phyloP scores from a whole-genome alignment of 768 basidiomycete species.

The Termitomyces bulborhizus region DNA sequence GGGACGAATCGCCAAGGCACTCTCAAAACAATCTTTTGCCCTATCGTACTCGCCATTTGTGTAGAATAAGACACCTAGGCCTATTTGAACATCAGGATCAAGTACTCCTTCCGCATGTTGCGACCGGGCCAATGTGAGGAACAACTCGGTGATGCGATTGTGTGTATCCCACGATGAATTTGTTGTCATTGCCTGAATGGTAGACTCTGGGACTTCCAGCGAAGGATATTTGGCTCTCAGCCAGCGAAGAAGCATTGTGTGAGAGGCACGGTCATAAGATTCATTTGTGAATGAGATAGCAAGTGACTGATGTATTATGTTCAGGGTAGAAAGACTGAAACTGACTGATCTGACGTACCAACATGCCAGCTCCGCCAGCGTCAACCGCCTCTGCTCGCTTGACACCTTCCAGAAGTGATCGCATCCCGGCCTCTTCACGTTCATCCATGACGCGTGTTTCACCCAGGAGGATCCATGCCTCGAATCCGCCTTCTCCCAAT shows the following conservation, averaged over 20 bases:
- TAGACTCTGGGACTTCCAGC: constrained; percentile 48
- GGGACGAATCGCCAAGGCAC: constrained; percentile 75
- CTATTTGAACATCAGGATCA: constrained; percentile 91
- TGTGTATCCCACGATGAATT: constrained; percentile 81
- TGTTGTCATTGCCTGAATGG: constrained; percentile 44
- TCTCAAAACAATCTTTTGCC: constrained; percentile 92
- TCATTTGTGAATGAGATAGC: constrained; percentile 98
- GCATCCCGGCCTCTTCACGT: constrained; percentile 76
- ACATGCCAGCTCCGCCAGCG: constrained; percentile 64
- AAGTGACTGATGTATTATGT: constrained; percentile 54
- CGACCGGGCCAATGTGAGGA: constrained; percentile 73
- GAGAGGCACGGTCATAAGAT: constrained; percentile 79
- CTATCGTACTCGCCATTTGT: constrained; percentile 79
- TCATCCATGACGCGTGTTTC: constrained; percentile 89
- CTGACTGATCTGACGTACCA: constrained; percentile 40
- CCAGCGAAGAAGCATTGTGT: constrained; percentile 84
- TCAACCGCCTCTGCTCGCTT: constrained; percentile 57
- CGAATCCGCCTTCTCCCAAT: constrained; percentile 74
- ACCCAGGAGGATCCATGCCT: constrained; percentile 90
- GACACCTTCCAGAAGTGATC: constrained; percentile 71
- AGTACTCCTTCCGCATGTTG: constrained; percentile 68
- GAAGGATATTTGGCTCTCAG: constrained; percentile 60
- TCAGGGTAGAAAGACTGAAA: constrained; percentile 4
- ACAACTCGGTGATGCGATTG: constrained; percentile 73
- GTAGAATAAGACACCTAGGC: constrained; percentile 90